Base-by-base conservation (phyloP, 148 eudicot species). In the Drosera capensis region DNA sequence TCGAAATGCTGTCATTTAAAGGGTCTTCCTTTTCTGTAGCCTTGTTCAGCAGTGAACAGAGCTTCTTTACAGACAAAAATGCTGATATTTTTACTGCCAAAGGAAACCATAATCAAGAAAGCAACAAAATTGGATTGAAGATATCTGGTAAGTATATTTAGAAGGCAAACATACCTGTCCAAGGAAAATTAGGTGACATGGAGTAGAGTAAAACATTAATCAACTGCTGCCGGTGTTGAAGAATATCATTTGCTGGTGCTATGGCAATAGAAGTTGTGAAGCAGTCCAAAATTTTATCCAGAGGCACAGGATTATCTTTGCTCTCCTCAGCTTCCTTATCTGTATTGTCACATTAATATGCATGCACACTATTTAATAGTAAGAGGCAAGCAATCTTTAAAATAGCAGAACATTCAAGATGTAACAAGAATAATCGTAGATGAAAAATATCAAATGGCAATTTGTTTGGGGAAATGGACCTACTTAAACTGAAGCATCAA, bases 41-140 rank as follows among this genome's bases (percentile, higher is more conserved):
- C 29, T 57, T 58, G 11, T 62, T 66, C 49, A 88, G 60, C 68
- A 62, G 80, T 31, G 84, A 73, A 57, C 86, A 75, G 31, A 88
- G 75, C 64, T 67, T 80, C 68, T 80, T 83, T 22, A 83, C 59
- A 38, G 77, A 56, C 25, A 57, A 58, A 69, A 88, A 78, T 14
- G 64, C 84, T 0, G 97, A 64, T 65, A 80, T 56, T 73, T 88
- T 84, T 40, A 77, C 97, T 88, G 94, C 58, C 34, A 51, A 74
- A 25, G 43, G 57, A 20, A 23, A 41, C 13, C 14, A 41, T 16
- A 22, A 52, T 17, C n/a, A n/a, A n/a, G n/a, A n/a, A n/a, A 62
- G 54, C 22, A 40, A 49, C 19, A 30, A 11, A 4, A n/a, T n/a
- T n/a, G n/a, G n/a, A n/a, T n/a, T n/a, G n/a, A n/a, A n/a, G n/a